Evolutionary conservation across 2,329 filamentous ascomycete genomes (phyloP).

Genomic region (Coniella vitis): DNA sequence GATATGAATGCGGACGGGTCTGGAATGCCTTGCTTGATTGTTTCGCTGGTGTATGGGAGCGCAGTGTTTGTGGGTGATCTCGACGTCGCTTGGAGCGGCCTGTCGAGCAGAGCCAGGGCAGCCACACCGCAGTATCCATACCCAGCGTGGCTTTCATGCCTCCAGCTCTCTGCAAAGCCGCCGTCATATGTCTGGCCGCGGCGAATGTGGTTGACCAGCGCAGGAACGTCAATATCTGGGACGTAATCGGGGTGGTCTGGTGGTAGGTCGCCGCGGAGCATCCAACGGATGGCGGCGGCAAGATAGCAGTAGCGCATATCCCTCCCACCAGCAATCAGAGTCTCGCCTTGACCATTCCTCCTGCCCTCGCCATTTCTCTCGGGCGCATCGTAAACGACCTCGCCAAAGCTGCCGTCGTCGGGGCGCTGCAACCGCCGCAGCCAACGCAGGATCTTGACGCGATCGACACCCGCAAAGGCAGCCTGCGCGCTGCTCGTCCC

Average conservation of each 20-base stretch:
- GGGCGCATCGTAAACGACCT: conserved; percentile 54
- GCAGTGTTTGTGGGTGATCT: no score
- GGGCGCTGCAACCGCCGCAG: conserved; percentile 64
- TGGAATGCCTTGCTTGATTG: conserved; percentile 34
- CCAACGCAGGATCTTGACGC: conserved; percentile 65
- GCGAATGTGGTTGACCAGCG: conserved; percentile 63
- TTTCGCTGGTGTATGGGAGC: conserved; percentile 16
- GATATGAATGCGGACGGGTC: conserved; percentile 30
- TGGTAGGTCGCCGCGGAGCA: conserved; percentile 58
- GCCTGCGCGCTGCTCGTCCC: conserved; percentile 22
- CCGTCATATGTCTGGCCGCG: conserved; percentile 67
- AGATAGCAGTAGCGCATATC: conserved; percentile 88
- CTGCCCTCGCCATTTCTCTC: neutral
- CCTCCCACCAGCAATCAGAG: conserved; percentile 63
- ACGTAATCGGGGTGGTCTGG: conserved; percentile 47
- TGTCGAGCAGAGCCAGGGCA: conserved; percentile 68
- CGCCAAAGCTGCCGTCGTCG: conserved; percentile 83
- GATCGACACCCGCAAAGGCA: conserved; percentile 58
- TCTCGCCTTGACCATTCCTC: conserved; percentile 18
- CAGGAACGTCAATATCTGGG: conserved; percentile 68
- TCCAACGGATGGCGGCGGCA: conserved; percentile 74
- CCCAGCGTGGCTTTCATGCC: conserved; percentile 81
- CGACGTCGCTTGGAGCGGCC: conserved; percentile 36
- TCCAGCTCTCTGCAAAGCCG: conserved; percentile 70
- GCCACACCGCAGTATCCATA: conserved; percentile 86